Conservation (phyloP, 2,329 filamentous ascomycete species). For the Alternaria ethzedia region DNA sequence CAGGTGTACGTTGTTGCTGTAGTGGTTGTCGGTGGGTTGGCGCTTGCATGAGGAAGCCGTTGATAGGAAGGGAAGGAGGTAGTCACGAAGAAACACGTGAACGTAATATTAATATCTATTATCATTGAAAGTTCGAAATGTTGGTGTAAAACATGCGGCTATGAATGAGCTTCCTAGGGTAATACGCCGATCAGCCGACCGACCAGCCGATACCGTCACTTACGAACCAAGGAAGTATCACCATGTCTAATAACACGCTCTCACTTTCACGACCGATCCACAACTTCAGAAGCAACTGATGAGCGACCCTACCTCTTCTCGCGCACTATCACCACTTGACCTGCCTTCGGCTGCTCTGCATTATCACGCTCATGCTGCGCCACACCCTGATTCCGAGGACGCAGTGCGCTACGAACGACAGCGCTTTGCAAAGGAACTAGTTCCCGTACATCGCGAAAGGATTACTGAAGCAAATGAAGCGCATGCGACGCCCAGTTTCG, state of each 20-base stretch:
- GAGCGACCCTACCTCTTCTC: conserved; percentile 13
- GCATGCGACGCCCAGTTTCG: background rate
- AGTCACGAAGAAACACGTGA: background rate
- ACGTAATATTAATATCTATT: background rate
- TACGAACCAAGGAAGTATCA: background rate
- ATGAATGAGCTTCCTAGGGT: background rate
- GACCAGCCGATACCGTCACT: background rate
- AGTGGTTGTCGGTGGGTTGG: conserved; percentile 11
- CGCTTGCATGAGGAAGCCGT: background rate
- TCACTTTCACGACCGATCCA: background rate
- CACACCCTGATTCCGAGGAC: conserved; percentile 29
- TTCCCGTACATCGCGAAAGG: background rate
- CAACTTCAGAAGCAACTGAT: conserved; percentile 1
- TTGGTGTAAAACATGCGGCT: background rate
- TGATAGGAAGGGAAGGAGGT: background rate
- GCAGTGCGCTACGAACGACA: conserved; percentile 23
- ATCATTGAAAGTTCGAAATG: fast-evolving
- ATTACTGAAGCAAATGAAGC: background rate
- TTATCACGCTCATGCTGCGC: conserved; percentile 1
- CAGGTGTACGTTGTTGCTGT: conserved; percentile 14
- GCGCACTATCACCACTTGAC: conserved; percentile 9
- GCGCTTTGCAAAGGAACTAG: conserved; percentile 24
- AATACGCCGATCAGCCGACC: background rate
- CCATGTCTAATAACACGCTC: background rate
- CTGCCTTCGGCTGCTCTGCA: conserved; percentile 20